A percentile compares a stretch with the other conserved stretches of the same genome.
Evolutionary conservation across 2,329 filamentous ascomycete species (phyloP).

Genomic region (Penicillium sp.): DNA sequence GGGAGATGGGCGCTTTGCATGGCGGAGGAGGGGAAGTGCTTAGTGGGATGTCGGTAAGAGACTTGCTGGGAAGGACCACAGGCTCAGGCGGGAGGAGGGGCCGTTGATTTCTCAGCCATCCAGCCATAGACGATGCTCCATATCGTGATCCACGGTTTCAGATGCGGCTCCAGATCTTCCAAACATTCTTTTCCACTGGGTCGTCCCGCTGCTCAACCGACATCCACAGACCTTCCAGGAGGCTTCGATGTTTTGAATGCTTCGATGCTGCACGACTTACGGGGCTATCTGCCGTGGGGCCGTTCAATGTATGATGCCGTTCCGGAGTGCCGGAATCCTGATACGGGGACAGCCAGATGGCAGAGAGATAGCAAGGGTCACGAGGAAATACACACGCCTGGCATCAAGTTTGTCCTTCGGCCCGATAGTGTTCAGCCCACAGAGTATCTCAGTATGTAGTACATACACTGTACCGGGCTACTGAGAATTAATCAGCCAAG

Average conservation of each 20-base stretch:
- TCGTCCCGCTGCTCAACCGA: background rate
- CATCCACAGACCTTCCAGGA: background rate
- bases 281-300: background rate
- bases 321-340: background rate
- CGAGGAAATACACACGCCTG: background rate
- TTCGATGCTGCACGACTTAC: background rate
- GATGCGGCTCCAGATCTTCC: slow-evolving; percentile 7
- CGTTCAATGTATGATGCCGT: background rate
- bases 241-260: background rate
- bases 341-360: background rate
- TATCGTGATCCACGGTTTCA: slow-evolving; percentile 2
- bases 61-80: background rate
- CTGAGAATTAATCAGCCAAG: background rate
- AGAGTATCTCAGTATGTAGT: background rate
- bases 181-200: background rate
- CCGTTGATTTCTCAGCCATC: background rate
- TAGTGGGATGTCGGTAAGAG: slow-evolving; percentile 5
- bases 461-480: too few relatives aligned
- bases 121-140: background rate
- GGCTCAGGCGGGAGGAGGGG: background rate
- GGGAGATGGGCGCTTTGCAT: background rate
- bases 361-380: background rate
- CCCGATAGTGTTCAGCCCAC: background rate
- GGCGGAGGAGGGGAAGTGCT: background rate
- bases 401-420: background rate